phyloP scores from a whole-genome alignment of 768 basidiomycete species.

The Boletus fagicola region DNA sequence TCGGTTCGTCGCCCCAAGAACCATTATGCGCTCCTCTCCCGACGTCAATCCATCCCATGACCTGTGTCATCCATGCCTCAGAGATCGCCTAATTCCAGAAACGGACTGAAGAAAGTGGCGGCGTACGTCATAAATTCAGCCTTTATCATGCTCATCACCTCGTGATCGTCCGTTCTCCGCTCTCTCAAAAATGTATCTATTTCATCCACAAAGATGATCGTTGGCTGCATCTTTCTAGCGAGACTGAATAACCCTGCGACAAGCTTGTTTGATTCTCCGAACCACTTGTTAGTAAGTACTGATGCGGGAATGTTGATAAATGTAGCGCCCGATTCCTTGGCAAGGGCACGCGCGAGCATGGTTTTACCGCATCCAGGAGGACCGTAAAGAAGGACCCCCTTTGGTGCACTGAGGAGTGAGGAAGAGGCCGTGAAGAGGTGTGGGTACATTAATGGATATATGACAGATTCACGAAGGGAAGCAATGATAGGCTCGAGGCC shows the following conservation, averaged over 20 bases:
- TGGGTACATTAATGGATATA: slow-evolving; percentile 91
- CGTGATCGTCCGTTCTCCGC: slow-evolving; percentile 85
- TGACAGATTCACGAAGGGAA: slow-evolving; percentile 91
- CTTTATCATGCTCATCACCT: slow-evolving; percentile 98
- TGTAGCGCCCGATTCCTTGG: slow-evolving; percentile 95
- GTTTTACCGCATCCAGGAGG: slow-evolving; percentile 99
- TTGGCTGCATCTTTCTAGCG: slow-evolving; percentile 88
- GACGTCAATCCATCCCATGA: slow-evolving; percentile 95
- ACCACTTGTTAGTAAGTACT: slow-evolving; percentile 79
- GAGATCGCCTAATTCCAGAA: neutral
- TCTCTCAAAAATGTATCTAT: slow-evolving; percentile 95
- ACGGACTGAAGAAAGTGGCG: neutral
- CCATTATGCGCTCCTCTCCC: slow-evolving; percentile 75
- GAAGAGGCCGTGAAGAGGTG: slow-evolving; percentile 81
- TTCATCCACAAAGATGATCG: slow-evolving; percentile 98
- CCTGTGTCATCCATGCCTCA: slow-evolving; percentile 36
- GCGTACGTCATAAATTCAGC: slow-evolving; percentile 91
- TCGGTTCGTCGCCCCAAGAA: slow-evolving; percentile 93
- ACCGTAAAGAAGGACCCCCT: slow-evolving; percentile 93
- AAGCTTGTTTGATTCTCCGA: slow-evolving; percentile 90
- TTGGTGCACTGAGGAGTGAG: slow-evolving; percentile 83
- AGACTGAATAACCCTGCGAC: slow-evolving; percentile 93
- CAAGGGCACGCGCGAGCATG: slow-evolving; percentile 97
- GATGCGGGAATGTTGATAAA: slow-evolving; percentile 88
- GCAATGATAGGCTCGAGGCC: slow-evolving; percentile 89